These are phyloP conservation scores for Strobilomyces confusus DNA, from an alignment of 768 basidiomycete species.

Conservation along the genomic window DNA sequence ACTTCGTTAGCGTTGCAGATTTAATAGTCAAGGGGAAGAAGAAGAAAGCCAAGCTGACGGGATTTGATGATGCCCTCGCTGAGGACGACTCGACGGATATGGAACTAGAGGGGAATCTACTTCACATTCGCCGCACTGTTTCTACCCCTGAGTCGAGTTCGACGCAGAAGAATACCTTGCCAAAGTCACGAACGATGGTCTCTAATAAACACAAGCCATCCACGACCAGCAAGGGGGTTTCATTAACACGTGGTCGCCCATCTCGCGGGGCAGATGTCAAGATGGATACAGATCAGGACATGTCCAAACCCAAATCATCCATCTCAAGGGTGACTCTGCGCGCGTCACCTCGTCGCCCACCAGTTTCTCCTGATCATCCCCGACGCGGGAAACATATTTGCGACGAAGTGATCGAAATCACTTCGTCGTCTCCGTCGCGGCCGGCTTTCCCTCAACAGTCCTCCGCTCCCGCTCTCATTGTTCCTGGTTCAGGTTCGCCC, in stretches of 20 bases:
- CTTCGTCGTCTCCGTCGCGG: slow-evolving; percentile 27
- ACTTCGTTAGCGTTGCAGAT: slow-evolving; percentile 68
- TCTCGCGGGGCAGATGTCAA: slow-evolving; percentile 46
- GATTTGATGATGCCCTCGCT: slow-evolving; percentile 48
- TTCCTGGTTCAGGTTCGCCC: background rate
- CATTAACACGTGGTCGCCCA: slow-evolving; percentile 38
- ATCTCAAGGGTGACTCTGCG: background rate
- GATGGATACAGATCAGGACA: slow-evolving; percentile 48
- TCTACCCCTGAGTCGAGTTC: slow-evolving; percentile 40
- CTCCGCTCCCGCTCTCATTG: background rate
- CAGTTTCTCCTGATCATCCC: slow-evolving; percentile 15
- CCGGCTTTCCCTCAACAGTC: slow-evolving; percentile 12
- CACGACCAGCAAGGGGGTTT: slow-evolving; percentile 23
- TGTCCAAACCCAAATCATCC: slow-evolving; percentile 16
- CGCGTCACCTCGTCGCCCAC: slow-evolving; percentile 7
- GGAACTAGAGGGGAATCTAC: slow-evolving; percentile 59
- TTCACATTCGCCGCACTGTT: slow-evolving; percentile 46
- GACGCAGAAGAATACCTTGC: slow-evolving; percentile 36
- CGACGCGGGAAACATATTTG: background rate
- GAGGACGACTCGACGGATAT: slow-evolving; percentile 66
- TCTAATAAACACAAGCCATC: slow-evolving; percentile 19
- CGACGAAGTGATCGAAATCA: slow-evolving; percentile 31
- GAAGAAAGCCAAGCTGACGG: slow-evolving; percentile 36
- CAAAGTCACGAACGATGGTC: slow-evolving; percentile 44
- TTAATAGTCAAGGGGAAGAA: slow-evolving; percentile 54